Conservation (phyloP, 139 green algal genomes). For the Desmodesmus armatus region DNA sequence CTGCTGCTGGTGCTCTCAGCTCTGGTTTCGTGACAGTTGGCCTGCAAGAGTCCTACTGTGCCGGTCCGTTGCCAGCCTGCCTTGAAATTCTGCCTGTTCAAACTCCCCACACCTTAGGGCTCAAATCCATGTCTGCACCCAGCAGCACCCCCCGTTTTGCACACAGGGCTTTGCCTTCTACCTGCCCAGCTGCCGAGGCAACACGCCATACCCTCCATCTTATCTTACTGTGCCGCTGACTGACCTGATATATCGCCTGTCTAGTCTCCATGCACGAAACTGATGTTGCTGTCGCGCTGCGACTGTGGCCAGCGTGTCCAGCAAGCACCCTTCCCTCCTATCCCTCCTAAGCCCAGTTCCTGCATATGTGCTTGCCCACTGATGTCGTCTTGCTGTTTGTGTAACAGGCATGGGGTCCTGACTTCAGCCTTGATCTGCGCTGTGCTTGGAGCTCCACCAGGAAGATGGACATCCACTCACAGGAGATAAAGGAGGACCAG, state of each 20-base stretch:
- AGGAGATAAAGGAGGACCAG: conserved; percentile 8
- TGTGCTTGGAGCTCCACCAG: conserved; percentile 55
- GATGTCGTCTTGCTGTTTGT: conserved; percentile 1
- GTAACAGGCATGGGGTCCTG: conserved; percentile 54
- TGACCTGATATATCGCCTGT: too few relatives aligned
- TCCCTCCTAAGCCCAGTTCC: neutral
- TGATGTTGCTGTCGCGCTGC: neutral
- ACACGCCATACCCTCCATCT: neutral
- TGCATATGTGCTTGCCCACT: neutral
- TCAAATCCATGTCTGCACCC: too few relatives aligned
- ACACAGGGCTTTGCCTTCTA: too few relatives aligned
- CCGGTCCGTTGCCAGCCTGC: too few relatives aligned
- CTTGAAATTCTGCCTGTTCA: too few relatives aligned
- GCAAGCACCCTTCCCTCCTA: neutral
- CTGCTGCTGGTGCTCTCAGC: neutral
- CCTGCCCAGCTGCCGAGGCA: too few relatives aligned
- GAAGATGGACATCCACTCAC: conserved; percentile 48
- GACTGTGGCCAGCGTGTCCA: neutral
- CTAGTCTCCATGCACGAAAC: too few relatives aligned
- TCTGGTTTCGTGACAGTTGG: neutral
- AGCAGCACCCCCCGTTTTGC: too few relatives aligned
- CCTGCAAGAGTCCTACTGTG: too few relatives aligned
- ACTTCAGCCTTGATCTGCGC: conserved; percentile 49
- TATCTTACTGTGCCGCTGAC: neutral
- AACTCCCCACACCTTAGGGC: neutral